Evolutionary conservation across 2,329 filamentous ascomycete species (phyloP).

Genomic region (Fusarium sp.): DNA sequence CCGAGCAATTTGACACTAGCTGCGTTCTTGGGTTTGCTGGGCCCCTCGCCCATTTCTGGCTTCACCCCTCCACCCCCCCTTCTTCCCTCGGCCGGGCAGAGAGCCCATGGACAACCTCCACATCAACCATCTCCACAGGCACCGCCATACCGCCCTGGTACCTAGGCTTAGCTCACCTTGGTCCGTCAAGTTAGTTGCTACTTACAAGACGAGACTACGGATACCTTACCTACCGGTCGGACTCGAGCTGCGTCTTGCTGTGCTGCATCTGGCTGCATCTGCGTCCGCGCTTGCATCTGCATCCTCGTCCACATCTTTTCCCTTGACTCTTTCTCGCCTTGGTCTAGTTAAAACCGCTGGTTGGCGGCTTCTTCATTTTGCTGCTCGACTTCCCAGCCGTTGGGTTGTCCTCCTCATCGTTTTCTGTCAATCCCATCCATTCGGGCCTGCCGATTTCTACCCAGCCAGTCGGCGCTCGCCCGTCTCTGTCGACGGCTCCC

Average conservation of each 20-base stretch:
- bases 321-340: conserved; percentile 27
- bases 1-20: conserved; percentile 41
- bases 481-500: conserved; percentile 34
- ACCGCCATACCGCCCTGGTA: conserved; percentile 33
- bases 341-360: conserved; percentile 22
- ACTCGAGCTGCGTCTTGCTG: conserved; percentile 18
- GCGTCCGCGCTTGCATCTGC: conserved; percentile 16
- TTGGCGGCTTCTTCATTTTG: conserved; percentile 25
- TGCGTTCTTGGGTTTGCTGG: conserved; percentile 33
- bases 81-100: conserved; percentile 17
- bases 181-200: conserved; percentile 20
- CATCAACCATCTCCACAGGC: conserved; percentile 37
- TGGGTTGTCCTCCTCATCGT: conserved; percentile 31
- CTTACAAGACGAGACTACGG: conserved; percentile 21
- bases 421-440: conserved; percentile 42
- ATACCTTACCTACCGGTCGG: conserved; percentile 25
- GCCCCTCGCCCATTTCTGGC: conserved; percentile 26
- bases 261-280: neutral
- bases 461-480: conserved; percentile 43
- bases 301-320: conserved; percentile 19
- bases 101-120: conserved; percentile 29
- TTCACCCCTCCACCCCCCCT: conserved; percentile 33
- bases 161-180: conserved; percentile 14
- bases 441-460: conserved; percentile 37
- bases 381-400: conserved; percentile 26